These are phyloP conservation scores for Helichrysum umbraculigerum DNA, from an alignment of 129 eudicot species.

Conservation along the genomic window DNA sequence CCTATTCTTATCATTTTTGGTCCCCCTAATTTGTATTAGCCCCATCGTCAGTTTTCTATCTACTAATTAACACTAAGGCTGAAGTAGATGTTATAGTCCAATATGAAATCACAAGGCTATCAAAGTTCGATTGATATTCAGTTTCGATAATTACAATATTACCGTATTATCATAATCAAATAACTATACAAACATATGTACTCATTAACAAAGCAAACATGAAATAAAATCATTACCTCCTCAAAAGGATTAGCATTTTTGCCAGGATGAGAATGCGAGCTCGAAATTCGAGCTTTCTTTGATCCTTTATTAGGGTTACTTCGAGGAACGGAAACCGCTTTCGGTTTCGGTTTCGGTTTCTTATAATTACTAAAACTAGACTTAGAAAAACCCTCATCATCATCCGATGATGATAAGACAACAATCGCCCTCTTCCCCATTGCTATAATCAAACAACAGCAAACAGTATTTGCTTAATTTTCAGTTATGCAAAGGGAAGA, in stretches of 20 bases:
- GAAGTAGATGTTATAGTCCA: background rate
- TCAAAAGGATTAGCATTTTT: constrained; percentile 29
- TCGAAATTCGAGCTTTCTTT: constrained; percentile 50
- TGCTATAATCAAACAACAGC: constrained; percentile 13
- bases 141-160: background rate
- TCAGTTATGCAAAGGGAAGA: background rate
- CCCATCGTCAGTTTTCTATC: background rate
- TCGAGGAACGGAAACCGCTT: constrained; percentile 51
- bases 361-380: constrained; percentile 15
- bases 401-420: constrained; percentile 62
- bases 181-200: background rate
- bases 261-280: constrained; percentile 39
- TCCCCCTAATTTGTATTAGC: background rate
- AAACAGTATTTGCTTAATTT: background rate
- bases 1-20: background rate
- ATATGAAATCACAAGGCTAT: background rate
- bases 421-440: constrained; percentile 51
- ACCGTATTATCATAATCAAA: background rate
- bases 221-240: constrained; percentile 30
- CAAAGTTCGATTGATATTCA: background rate
- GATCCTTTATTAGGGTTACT: constrained; percentile 38
- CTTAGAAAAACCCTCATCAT: constrained; percentile 34
- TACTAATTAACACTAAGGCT: background rate
- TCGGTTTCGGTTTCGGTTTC: constrained; percentile 25
- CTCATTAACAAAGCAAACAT: background rate